Conservation (phyloP, 768 basidiomycete species). For the Phlegmacium glaucopus region DNA sequence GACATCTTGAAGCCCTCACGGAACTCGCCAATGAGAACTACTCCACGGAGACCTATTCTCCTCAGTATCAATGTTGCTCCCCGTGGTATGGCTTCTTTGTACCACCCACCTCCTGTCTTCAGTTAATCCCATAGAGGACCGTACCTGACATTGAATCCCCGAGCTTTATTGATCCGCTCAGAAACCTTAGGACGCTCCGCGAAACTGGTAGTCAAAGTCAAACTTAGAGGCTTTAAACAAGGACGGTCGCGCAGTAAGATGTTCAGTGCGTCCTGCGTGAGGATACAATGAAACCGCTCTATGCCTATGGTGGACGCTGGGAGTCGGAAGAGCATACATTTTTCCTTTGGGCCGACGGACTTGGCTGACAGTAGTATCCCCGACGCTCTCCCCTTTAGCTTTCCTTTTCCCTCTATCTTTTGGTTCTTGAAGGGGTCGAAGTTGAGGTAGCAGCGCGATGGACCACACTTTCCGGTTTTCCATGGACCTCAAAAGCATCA, state of each 20-base stretch:
- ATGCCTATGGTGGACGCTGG: constrained; percentile 71
- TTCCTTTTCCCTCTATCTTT: constrained; percentile 26
- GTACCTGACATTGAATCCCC: constrained; percentile 70
- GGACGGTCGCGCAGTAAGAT: constrained; percentile 47
- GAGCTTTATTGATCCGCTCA: constrained; percentile 62
- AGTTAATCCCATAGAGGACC: constrained; percentile 78
- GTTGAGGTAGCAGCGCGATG: not conserved
- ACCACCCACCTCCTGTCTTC: constrained; percentile 83
- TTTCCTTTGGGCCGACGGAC: constrained; percentile 38
- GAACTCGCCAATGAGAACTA: too few species aligned
- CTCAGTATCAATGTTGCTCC: constrained; percentile 39
- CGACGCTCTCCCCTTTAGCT: constrained; percentile 17
- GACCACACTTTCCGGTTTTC: too few species aligned
- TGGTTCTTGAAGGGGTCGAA: constrained; percentile 6
- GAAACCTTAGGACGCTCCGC: constrained; percentile 44
- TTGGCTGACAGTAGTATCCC: constrained; percentile 8
- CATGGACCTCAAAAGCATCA: not conserved
- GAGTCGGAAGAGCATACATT: constrained; percentile 58
- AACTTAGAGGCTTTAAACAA: constrained; percentile 44
- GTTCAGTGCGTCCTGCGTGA: constrained; percentile 51
- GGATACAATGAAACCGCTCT: constrained; percentile 60
- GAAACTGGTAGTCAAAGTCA: constrained; percentile 53
- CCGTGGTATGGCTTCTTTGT: constrained; percentile 51
- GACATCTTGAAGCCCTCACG: too few species aligned
- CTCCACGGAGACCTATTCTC: too few species aligned